Percentiles rank a stretch among this genome's conserved stretches.
Evolutionary conservation across 2,329 filamentous ascomycete species (phyloP).

Genomic region (Sordariomycetes sp.): DNA sequence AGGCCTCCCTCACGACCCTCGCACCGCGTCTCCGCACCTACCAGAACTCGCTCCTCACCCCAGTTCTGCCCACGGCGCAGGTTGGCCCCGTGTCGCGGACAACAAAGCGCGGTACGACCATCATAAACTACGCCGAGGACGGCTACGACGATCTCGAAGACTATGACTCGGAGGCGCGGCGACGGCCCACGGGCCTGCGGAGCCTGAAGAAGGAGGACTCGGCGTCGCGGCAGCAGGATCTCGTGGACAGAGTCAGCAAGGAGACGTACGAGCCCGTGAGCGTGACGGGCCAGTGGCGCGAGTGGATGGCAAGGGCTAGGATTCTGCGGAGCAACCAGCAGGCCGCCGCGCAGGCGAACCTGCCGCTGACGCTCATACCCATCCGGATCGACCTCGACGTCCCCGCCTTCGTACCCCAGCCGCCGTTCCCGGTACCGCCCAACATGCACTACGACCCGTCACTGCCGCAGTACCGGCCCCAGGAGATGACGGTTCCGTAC

Average conservation of each 20-base stretch:
- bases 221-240: slow-evolving; percentile 43
- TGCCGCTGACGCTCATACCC: slow-evolving; percentile 84
- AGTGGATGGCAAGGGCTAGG: slow-evolving; percentile 78
- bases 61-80: slow-evolving; percentile 61
- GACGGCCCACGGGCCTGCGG: slow-evolving; percentile 71
- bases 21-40: slow-evolving; percentile 82
- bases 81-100: slow-evolving; percentile 59
- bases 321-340: slow-evolving; percentile 43
- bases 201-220: slow-evolving; percentile 69
- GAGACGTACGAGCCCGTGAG: slow-evolving; percentile 68
- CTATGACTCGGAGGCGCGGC: slow-evolving; percentile 62
- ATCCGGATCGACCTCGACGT: slow-evolving; percentile 95
- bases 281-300: slow-evolving; percentile 81
- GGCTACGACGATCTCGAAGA: slow-evolving; percentile 71
- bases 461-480: slow-evolving; percentile 64
- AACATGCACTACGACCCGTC: slow-evolving; percentile 47
- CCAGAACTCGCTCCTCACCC: slow-evolving; percentile 82
- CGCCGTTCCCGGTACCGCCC: slow-evolving; percentile 51
- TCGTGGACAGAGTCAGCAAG: slow-evolving; percentile 68
- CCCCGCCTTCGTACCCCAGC: slow-evolving; percentile 56
- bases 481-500: slow-evolving; percentile 71
- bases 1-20: slow-evolving; percentile 85
- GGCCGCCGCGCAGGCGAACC: slow-evolving; percentile 51
- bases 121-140: slow-evolving; percentile 97
- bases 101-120: slow-evolving; percentile 93